Evolutionary conservation across 208 protist genomes (phyloP), one percentile per base, ranked within the genome.

Genomic region (Trypanosoma vivax): DNA sequence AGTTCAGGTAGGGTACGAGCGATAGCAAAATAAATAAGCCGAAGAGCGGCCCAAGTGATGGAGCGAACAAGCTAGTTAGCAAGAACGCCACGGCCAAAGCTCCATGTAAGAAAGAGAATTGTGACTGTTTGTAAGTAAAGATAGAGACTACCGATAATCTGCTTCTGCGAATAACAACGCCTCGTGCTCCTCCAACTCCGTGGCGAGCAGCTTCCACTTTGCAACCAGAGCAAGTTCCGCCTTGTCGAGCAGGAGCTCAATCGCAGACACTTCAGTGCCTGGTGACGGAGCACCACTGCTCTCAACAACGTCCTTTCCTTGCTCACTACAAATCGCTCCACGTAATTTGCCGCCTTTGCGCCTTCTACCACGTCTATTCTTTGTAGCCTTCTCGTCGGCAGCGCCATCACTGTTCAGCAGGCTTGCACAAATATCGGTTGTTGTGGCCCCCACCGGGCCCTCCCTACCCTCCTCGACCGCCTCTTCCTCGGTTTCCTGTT

Each of bases 81-180:
- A 28, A 19, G 16, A 30, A 29, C 5, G n/a, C n/a, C n/a, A n/a
- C n/a, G n/a, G n/a, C n/a, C n/a, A 23, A 7, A 47, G 14, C 7
- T 47, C 41, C 24, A 16, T 47, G 10, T 16, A 47, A 35, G 5
- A 58, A 33, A 27, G 39, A 58, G 1, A 58, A 56, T 6, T 38
- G 35, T 7, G 28, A 46, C 3, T 23, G 28, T 30, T 23, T n/a
- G 4, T 9, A 58, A 14, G 35, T 21, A 58, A 27, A 25, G 19
- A 31, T 10, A 50, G 5, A 23, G 11, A 37, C 37, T 43, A 62
- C 2, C 5, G 27, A 35, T 5, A 4, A 30, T 56, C 58, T 35
- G 19, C 37, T 24, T 33, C n/a, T 14, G 49, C 58, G 49, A 64
- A 48, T 7, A 64, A 29, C 27, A 48, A 48, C 4, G 48, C 37